Evolutionary conservation across 2,329 filamentous ascomycete genomes (phyloP).

Genomic region (Eutypa lata): DNA sequence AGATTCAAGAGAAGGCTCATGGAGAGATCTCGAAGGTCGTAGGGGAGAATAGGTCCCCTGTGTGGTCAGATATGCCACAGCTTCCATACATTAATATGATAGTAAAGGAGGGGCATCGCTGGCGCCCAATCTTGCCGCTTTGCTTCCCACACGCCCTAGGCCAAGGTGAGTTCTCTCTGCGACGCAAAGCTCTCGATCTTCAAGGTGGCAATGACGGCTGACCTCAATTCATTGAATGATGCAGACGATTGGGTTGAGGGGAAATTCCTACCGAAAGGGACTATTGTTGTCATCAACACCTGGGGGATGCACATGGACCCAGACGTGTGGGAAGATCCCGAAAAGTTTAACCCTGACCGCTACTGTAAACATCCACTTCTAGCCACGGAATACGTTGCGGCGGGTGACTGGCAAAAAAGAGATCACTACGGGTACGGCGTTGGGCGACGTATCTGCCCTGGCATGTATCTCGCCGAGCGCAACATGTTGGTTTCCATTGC

Average conservation of each 20-base stretch:
- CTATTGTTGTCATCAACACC: slow-evolving; percentile 31
- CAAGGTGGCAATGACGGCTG: no score
- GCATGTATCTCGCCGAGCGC: slow-evolving; percentile 42
- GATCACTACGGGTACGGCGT: slow-evolving; percentile 43
- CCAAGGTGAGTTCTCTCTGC: slow-evolving; percentile 7
- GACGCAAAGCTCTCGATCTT: not conserved
- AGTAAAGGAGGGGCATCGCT: slow-evolving; percentile 39
- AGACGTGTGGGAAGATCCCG: slow-evolving; percentile 20
- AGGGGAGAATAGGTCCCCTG: slow-evolving; percentile 32
- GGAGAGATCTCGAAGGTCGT: slow-evolving; percentile 36
- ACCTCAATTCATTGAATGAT: not conserved
- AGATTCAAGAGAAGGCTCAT: slow-evolving; percentile 37
- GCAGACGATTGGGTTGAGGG: slow-evolving; percentile 37
- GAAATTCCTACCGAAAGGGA: slow-evolving; percentile 37
- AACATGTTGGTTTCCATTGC: no score
- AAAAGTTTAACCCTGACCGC: slow-evolving; percentile 16
- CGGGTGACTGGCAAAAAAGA: slow-evolving; percentile 23
- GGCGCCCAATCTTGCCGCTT: slow-evolving; percentile 34
- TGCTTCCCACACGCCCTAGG: slow-evolving; percentile 34
- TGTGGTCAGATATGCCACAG: slow-evolving; percentile 31
- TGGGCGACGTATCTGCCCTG: slow-evolving; percentile 43
- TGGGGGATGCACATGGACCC: slow-evolving; percentile 32
- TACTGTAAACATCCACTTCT: slow-evolving; percentile 11
- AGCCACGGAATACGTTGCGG: slow-evolving; percentile 18
- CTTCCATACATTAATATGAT: slow-evolving; percentile 37